Base-by-base conservation (phyloP, 768 basidiomycete species). In the Podaxis pistillaris region DNA sequence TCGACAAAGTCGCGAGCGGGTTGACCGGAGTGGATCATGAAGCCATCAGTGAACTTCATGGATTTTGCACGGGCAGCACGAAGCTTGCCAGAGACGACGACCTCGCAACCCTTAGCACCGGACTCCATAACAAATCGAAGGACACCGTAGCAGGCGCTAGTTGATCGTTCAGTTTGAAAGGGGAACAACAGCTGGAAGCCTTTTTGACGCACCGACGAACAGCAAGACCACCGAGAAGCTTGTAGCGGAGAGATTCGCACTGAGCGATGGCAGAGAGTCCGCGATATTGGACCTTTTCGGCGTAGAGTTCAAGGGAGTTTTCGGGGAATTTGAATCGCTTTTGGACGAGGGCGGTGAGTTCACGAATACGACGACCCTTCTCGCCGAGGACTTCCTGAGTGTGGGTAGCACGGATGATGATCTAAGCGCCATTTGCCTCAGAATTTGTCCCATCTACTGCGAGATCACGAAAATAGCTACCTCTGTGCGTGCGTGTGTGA, bases 111-210 rank as follows among this genome's bases (percentile, higher is more conserved):
- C 82, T 99, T 99, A 68, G 97, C 97, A 70, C 93, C 93, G 63
- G 96, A 98, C 81, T 99, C 97, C 97, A 99, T 99, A 70, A 99
- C 95, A 83, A 98, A 99, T 73, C 97, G 94, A 73, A 99, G 94
- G 72, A 99, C 97, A 90, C 97, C 97, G 77, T 98, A 99, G 82
- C 96, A 98, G 37, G 74, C 74, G 61, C 74, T 75, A 50, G 49
- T 49, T 38, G 15, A 58, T 33, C 33, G 61, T 59, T 53, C 0
- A 44, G 36, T 51, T 38, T 33, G 12, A 24, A 30, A 37, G 9
- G 15, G 37, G 12, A 51, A 22, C 4, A 38, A 49, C 44, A 46
- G 36, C 33, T 22, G 44, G 40, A 4, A 12, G 17, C 7, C 46
- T 22, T 36, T 24, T 59, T 1, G 37, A 84, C 89, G 58, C 74